Evolutionary conservation across 345 rosid genomes (phyloP).

Genomic region (Psidium guajava): DNA sequence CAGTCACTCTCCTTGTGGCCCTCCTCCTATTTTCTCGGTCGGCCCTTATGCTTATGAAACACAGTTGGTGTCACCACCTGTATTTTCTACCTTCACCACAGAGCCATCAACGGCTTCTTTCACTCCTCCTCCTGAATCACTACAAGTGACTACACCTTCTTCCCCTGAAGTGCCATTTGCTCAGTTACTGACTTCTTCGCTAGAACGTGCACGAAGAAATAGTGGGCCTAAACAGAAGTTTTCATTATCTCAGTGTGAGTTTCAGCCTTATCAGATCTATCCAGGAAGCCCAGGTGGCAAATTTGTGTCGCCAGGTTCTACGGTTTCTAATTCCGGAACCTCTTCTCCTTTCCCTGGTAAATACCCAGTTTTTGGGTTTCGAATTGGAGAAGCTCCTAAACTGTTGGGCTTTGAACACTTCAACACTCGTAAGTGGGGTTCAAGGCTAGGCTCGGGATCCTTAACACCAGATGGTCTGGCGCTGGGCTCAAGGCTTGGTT

Average conservation of each 20-base stretch:
- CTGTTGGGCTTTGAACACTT: constrained; percentile 58
- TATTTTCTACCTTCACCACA: constrained; percentile 78
- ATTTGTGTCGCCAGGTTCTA: constrained; percentile 76
- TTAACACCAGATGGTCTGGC: constrained; percentile 69
- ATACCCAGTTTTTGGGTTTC: constrained; percentile 46
- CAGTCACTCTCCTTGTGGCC: constrained; percentile 53
- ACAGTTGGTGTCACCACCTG: constrained; percentile 92
- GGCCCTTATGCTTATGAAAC: constrained; percentile 98
- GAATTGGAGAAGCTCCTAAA: constrained; percentile 50
- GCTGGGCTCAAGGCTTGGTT: constrained; percentile 64
- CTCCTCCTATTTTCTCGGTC: constrained; percentile 57
- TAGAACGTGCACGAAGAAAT: constrained; percentile 70
- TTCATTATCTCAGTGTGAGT: constrained; percentile 50
- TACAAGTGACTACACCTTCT: constrained; percentile 74
- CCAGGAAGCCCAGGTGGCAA: constrained; percentile 80
- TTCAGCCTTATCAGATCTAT: constrained; percentile 44
- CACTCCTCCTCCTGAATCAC: constrained; percentile 89
- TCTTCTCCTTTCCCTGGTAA: constrained; percentile 72
- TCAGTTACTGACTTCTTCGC: constrained; percentile 71
- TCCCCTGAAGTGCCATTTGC: constrained; percentile 98
- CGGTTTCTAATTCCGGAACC: constrained; percentile 66
- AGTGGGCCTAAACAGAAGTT: constrained; percentile 50
- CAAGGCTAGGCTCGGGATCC: constrained; percentile 78
- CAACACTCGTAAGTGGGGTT: constrained; percentile 73
- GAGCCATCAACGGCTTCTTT: constrained; percentile 90